Base-by-base conservation (phyloP, 768 basidiomycete species). In the Suillus weaverae region DNA sequence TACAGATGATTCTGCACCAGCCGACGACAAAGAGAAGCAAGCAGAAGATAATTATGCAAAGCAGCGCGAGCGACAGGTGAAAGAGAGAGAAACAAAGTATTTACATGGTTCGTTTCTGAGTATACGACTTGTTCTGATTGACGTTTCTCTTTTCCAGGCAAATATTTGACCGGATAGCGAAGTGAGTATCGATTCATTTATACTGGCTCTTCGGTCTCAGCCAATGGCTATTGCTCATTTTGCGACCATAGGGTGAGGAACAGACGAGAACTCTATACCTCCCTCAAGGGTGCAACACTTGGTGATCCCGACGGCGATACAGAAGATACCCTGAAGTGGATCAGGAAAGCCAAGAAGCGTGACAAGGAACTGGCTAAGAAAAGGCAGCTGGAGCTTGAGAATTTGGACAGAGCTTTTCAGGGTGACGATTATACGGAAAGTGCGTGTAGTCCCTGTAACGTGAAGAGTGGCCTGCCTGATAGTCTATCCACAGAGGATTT, bases 221-320 rank as follows among this genome's bases (percentile, higher is more conserved):
- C 43, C 36, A 51, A 18, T 2, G 16, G 3, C 16, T 51, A 64
- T 66, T 71, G 77, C 84, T 84, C 79, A 85, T 79, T 55, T 63
- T 18, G 75, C 79, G 82, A 73, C 78, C 81, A 69, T 80, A 95
- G 92, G 88, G 91, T 95, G 80, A 90, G 91, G 81, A 99, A 99
- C 83, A 87, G 90, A 78, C 88, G 88, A 72, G 97, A 97, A 78
- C 89, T 99, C 73, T 89, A 93, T 81, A 84, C 92, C 70, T 91
- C 92, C 79, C 89, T 99, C 76, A 92, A 90, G 79, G 97, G 97
- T 71, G 76, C 89, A 73, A 97, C 96, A 69, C 89, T 99, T 67
- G 97, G 94, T 79, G 93, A 91, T 76, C 86, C 84, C 80, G 92
- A 89, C 72, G 90, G 81, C 70, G 88, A 89, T 71, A 83, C 81